Percentiles rank a stretch among this genome's conserved stretches.
Conservation (phyloP, 306 rosid genomes). For the Malus domestica region DNA sequence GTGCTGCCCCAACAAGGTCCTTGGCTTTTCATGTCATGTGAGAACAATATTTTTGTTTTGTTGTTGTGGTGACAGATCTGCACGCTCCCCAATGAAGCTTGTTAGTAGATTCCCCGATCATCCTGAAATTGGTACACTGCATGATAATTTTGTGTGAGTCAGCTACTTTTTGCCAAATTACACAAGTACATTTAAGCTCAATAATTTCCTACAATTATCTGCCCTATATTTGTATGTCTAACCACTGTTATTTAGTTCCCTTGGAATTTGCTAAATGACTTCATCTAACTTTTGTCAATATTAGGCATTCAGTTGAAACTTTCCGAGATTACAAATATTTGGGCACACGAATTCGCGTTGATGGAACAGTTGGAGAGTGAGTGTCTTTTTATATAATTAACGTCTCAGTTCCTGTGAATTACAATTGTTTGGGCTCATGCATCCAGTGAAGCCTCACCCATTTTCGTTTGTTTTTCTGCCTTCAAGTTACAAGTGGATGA, state of each 20-base stretch:
- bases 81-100: constrained; percentile 69
- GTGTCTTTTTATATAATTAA: constrained; percentile 16
- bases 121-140: constrained; percentile 85
- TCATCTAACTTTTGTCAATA: constrained; percentile 22
- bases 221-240: neutral
- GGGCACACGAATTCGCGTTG: constrained; percentile 87
- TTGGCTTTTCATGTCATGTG: neutral
- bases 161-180: constrained; percentile 8
- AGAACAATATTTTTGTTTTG: constrained; percentile 1
- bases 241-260: neutral
- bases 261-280: constrained; percentile 23
- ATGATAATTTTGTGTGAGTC: constrained; percentile 91
- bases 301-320: constrained; percentile 75
- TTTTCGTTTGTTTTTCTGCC: constrained; percentile 12
- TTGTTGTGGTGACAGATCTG: constrained; percentile 45
- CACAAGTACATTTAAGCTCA: neutral
- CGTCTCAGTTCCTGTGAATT: neutral
- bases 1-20: neutral
- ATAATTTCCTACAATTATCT: neutral
- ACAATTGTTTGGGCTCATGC: neutral
- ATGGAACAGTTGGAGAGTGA: constrained; percentile 97
- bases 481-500: constrained; percentile 94
- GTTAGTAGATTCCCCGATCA: constrained; percentile 66
- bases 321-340: constrained; percentile 82
- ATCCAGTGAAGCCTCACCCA: constrained; percentile 15